These are phyloP conservation scores for Pseudoscleropodium purum DNA, from an alignment of 225 moss, liverwort and hornwort genomes.

Conservation along the genomic window DNA sequence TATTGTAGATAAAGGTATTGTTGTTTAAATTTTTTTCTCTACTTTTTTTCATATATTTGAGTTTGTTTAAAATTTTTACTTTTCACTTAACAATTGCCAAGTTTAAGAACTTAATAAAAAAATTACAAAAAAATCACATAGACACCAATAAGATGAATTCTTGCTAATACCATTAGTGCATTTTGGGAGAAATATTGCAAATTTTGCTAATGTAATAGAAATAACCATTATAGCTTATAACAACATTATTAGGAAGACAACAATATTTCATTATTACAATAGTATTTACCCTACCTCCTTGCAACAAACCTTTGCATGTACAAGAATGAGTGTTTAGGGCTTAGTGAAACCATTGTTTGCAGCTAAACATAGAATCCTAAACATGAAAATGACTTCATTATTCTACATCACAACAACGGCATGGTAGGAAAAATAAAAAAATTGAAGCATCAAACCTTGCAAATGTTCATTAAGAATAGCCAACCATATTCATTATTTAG, in stretches of 20 bases:
- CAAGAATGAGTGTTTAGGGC: neutral
- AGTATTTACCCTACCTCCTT: neutral
- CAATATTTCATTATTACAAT: neutral
- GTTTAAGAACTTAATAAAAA: neutral
- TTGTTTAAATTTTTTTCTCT: neutral
- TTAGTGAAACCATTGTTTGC: neutral
- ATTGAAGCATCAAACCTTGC: neutral
- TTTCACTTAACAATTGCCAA: neutral
- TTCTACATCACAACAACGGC: neutral
- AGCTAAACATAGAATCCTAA: neutral
- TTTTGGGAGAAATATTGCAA: neutral
- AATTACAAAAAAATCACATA: neutral
- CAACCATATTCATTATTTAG: neutral
- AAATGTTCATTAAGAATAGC: neutral
- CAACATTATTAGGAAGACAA: neutral
- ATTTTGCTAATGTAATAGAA: neutral
- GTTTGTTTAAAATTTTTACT: no score
- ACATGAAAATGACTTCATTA: neutral
- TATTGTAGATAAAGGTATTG: neutral
- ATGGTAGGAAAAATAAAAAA: neutral
- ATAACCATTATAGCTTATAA: accelerated
- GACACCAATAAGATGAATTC: neutral
- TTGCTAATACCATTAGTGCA: neutral
- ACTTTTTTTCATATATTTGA: neutral
- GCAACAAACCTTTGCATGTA: neutral